Base-by-base conservation (phyloP, 257 asterid species). In the Schizonepeta tenuifolia region DNA sequence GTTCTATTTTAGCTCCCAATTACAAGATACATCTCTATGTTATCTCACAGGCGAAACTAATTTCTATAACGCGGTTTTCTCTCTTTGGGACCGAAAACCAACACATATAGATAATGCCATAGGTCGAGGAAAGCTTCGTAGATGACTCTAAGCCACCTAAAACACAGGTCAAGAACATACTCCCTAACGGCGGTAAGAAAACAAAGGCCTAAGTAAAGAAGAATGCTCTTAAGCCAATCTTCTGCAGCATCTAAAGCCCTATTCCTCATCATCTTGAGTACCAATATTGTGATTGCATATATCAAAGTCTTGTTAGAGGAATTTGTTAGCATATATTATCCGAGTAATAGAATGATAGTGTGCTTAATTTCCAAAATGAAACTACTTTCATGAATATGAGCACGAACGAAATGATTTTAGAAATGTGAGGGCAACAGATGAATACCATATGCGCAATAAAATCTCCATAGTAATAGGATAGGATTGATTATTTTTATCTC, bases 221-320 rank as follows among this genome's bases (percentile, higher is more conserved):
- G 62, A 56, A 5, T 24, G 0, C 11, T 56, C 17, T 12, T 6
- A 4, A 56, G 12, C 62, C 62, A 24, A 12, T 56, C 62, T 56
- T 56, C 62, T 2, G 62, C 62, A 56, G 38, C 62, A 11, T 56
- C 62, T 24, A 56, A 13, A 56, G 62, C 62, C 18, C 18, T 24
- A 12, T 12, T 22, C 18, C 40, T 24, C 40, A 56, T 56, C 38
- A 56, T 9, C 35, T 13, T 56, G 24, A 56, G 18, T 12, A 56
- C 38, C 62, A 56, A 56, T 26, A 56, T 13, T 13, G 36, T 24
- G 38, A 56, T 22, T 11, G 14, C 0, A 56, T 6, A 24, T 56
- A 56, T 56, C 62, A 56, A 12, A 24, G 62, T 13, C 62, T 20
- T 56, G 62, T 56, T 56, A 56, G 36, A 55, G 3, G 62, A 55